Evolutionary conservation across 1,284 basidiomycete genomes (phyloP).

Genomic region (Caloboletus inedulis): DNA sequence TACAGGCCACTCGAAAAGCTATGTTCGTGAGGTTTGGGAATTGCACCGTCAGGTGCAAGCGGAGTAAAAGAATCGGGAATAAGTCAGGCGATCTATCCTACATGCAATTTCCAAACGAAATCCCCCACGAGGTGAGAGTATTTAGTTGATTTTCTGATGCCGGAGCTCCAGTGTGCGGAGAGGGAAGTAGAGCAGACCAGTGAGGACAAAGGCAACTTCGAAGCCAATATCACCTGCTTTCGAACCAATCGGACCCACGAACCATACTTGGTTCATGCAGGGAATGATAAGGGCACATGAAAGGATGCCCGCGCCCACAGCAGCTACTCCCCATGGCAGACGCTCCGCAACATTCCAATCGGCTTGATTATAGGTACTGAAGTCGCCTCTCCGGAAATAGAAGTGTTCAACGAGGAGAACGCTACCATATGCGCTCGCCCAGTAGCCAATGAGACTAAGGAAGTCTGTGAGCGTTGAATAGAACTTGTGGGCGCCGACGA

Average conservation of each 20-base stretch:
- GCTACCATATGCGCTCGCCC: conserved; percentile 57
- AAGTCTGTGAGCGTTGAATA: conserved; percentile 66
- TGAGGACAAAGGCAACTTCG: conserved; percentile 60
- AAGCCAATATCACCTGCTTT: conserved; percentile 77
- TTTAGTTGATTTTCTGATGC: conserved; percentile 26
- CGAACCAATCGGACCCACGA: conserved; percentile 64
- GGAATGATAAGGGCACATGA: conserved; percentile 62
- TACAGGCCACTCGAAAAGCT: background rate
- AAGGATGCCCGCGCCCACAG: conserved; percentile 48
- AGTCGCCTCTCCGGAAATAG: conserved; percentile 53
- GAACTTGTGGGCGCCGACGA: conserved; percentile 66
- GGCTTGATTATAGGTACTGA: conserved; percentile 47
- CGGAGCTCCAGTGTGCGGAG: conserved; percentile 49
- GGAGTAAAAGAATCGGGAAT: conserved; percentile 1
- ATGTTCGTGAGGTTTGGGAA: conserved; percentile 1
- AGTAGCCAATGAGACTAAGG: conserved; percentile 73
- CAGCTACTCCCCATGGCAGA: conserved; percentile 67
- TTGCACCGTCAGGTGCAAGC: background rate
- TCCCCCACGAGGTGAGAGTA: background rate
- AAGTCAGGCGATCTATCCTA: conserved; percentile 8
- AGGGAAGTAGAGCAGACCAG: conserved; percentile 54
- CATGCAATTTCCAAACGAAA: conserved; percentile 5
- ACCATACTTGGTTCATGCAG: conserved; percentile 73
- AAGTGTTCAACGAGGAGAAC: conserved; percentile 65
- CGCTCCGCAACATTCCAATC: conserved; percentile 52